Evolutionary conservation across 371 early-diverging fungal species (phyloP), one percentile per base, ranked within the genome.

Genomic region (Apophysomyces variabilis): DNA sequence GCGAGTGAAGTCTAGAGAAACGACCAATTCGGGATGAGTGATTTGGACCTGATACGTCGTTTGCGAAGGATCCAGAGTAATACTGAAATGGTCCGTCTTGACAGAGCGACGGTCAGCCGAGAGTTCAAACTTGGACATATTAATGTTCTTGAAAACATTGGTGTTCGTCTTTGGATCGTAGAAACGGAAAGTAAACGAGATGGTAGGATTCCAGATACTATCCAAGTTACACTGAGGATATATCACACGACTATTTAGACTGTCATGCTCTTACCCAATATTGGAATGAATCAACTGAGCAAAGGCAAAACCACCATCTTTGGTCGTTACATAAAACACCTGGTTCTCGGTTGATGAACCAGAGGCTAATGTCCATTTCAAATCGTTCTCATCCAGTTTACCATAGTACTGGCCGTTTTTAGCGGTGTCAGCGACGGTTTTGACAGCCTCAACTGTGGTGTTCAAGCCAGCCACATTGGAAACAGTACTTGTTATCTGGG

Each of bases 261-360:
- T 38, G 39, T 18, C 14, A 54, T 35, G 38, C 44, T 26, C 79
- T 77, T 87, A 89, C 88, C 93, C 89, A 80, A 92, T 78, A 76
- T 85, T 93, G 37, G 94, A 93, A 84, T 95, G 93, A 68, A 94
- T 94, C 72, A 94, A 72, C 75, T 96, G 93, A 38, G 91, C 84
- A 77, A 95, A 90, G 7, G 87, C 87, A 75, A 92, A 89, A 58
- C 85, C 82, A 9, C 95, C 95, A 18, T 85, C 76, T 58, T 92
- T 83, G 9, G 89, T 87, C 44, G 90, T 87, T 50, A 93, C 73
- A 75, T 96, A 95, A 68, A 94, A 89, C 8, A 95, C 92, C 75
- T 95, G 94, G 60, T 91, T 93, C 80, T 95, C 97, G 7, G 95
- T 95, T 12, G 93, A 90, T 21, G 89, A 88, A 60, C 92, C 90